Evolutionary conservation across 495 filamentous ascomycete genomes (phyloP).

Genomic region (Penicillium coffeae): DNA sequence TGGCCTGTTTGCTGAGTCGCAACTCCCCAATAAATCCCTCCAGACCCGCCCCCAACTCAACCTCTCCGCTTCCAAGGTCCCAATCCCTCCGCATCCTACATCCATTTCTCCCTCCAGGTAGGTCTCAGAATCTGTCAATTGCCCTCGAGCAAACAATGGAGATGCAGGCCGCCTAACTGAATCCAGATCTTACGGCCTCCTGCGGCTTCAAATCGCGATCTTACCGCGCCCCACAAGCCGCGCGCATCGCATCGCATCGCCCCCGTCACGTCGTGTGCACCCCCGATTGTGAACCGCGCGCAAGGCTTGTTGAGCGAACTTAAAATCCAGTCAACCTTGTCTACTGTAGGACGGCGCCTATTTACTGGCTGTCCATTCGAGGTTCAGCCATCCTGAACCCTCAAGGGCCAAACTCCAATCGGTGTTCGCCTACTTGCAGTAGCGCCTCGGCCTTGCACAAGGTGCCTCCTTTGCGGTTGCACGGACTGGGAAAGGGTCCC

Average conservation of each 20-base stretch:
- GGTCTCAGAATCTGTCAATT: background rate
- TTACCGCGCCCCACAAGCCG: constrained; percentile 2
- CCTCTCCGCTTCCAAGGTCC: background rate
- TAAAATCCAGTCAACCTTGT: background rate
- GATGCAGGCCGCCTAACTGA: background rate
- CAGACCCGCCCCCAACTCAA: background rate
- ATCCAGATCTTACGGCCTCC: background rate
- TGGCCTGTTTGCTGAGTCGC: no score
- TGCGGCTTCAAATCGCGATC: background rate
- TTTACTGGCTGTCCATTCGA: background rate
- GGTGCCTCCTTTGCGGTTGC: constrained; percentile 9
- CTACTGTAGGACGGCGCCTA: background rate
- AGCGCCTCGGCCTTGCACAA: constrained; percentile 8
- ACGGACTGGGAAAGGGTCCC: constrained; percentile 13
- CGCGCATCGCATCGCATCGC: constrained; percentile 1
- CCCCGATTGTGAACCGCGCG: constrained; percentile 1
- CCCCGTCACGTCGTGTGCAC: no score
- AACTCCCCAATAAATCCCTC: background rate
- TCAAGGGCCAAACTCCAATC: background rate
- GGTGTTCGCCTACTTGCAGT: background rate
- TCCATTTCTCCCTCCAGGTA: background rate
- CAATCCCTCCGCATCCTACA: background rate
- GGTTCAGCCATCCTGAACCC: background rate
- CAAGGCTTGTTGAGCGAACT: background rate
- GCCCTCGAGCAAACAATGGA: background rate